These are phyloP conservation scores for Closterium sp. DNA, from an alignment of 139 green algal species.

Conservation along the genomic window DNA sequence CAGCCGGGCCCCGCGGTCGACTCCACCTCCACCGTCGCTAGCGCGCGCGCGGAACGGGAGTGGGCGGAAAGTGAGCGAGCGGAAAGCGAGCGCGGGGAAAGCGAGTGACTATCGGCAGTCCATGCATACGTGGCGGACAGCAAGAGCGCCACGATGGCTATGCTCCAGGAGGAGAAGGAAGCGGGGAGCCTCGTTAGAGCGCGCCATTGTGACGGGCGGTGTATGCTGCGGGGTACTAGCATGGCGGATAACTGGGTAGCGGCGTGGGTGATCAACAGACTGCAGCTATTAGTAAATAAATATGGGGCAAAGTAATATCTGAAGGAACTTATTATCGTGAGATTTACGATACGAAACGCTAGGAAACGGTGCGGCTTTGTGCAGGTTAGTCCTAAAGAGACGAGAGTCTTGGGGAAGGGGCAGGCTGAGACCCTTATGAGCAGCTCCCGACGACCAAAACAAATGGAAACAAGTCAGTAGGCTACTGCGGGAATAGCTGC, in stretches of 20 bases:
- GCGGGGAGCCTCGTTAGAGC: neutral
- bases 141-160: neutral
- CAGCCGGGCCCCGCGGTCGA: neutral
- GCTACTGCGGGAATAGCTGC: no score
- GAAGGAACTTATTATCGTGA: no score
- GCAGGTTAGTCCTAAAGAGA: no score
- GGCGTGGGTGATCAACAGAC: neutral
- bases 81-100: no score
- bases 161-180: neutral
- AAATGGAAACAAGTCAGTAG: no score
- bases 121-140: neutral
- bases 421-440: no score
- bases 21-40: neutral
- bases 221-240: neutral
- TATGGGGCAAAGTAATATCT: no score
- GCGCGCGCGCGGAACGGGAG: no score
- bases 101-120: neutral
- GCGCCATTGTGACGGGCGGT: neutral
- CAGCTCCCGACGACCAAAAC: no score
- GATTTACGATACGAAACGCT: neutral
- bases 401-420: no score
- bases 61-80: neutral
- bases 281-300: no score
- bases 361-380: no score
- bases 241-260: neutral